These are phyloP conservation scores for Hericium erinaceus DNA, from an alignment of 768 basidiomycete genomes.

Conservation along the genomic window DNA sequence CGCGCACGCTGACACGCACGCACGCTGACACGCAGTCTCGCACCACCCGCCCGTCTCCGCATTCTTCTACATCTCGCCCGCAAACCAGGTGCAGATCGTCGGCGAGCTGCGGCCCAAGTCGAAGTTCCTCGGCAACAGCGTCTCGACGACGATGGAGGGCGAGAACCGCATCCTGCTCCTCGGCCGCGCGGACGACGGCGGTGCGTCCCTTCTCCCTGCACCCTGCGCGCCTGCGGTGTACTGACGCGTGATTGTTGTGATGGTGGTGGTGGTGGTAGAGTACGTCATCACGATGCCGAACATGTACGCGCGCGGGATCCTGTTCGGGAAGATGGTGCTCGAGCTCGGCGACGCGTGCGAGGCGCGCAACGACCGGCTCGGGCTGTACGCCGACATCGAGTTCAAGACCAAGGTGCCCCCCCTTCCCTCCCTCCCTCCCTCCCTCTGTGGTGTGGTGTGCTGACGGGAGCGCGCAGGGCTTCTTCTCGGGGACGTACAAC, in stretches of 20 bases:
- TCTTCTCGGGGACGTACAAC: conserved; percentile 96
- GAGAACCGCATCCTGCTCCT: conserved; percentile 83
- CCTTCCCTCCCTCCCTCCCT: neutral
- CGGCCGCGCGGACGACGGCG: conserved; percentile 78
- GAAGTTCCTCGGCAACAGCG: conserved; percentile 94
- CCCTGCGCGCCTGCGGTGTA: neutral
- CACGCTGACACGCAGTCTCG: conserved; percentile 53
- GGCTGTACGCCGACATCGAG: conserved; percentile 73
- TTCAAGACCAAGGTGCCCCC: conserved; percentile 89
- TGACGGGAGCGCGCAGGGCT: conserved; percentile 49
- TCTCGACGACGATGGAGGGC: conserved; percentile 93
- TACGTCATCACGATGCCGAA: conserved; percentile 95
- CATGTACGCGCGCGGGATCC: conserved; percentile 86
- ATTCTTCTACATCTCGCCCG: conserved; percentile 93
- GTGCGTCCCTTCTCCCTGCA: conserved; percentile 35
- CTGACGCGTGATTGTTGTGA: neutral
- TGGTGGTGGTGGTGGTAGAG: conserved; percentile 31
- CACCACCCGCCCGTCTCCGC: conserved; percentile 93
- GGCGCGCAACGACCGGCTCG: conserved; percentile 75
- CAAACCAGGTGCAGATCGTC: conserved; percentile 76
- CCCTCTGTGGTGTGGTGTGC: no score
- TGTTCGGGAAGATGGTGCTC: conserved; percentile 91
- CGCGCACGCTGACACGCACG: neutral
- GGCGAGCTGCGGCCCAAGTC: conserved; percentile 95
- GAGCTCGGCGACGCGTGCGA: conserved; percentile 88